Base-by-base conservation (phyloP, 257 asterid species). In the Apocynum venetum region DNA sequence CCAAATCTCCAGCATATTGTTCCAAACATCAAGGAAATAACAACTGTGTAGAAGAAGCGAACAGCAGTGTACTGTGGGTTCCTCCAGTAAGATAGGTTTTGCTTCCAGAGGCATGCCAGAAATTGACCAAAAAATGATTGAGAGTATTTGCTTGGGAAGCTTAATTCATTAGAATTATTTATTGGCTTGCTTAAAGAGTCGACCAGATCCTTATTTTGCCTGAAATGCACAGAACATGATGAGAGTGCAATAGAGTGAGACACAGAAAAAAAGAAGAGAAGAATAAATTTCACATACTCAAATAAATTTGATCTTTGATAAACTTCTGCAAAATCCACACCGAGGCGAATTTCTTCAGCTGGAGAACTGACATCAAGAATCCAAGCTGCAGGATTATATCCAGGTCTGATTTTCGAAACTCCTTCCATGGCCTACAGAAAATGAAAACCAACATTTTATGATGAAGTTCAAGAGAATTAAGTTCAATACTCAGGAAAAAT, bases 11-110 rank as follows among this genome's bases (percentile, higher is more conserved):
- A 94, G 78, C 97, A 94, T 78, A 94, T 92, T 73, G 91, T 81
- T 79, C 98, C 97, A 80, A 94, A 88, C 97, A 94, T 94, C 80
- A 94, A 78, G 40, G 98, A 89, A 81, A 92, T 92, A 75, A 91
- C 89, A 80, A 88, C 84, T 12, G 98, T 94, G 88, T 94, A 94
- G 87, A 92, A 88, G 87, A 92, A 91, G 76, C 97, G 93, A 57
- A 94, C 97, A 55, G 97, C 97, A 57, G 97, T 94, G 85, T 94
- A 94, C 79, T 91, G 95, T 49, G 98, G 98, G 78, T 92, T 94
- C 79, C 98, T 86, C 98, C 98, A 94, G 88, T 94, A 94, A 65
- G 98, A 94, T 57, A 89, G 86, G 73, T 88, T 81, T 85, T 94
- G 97, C 91, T 94, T 94, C 97, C 97, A 88, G 40, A 94, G 92